A percentile compares a stretch with the other conserved stretches of the same genome.
Conservation (phyloP, 176 grass and related monocot genomes). For the Bolboschoenus planiculmis region DNA sequence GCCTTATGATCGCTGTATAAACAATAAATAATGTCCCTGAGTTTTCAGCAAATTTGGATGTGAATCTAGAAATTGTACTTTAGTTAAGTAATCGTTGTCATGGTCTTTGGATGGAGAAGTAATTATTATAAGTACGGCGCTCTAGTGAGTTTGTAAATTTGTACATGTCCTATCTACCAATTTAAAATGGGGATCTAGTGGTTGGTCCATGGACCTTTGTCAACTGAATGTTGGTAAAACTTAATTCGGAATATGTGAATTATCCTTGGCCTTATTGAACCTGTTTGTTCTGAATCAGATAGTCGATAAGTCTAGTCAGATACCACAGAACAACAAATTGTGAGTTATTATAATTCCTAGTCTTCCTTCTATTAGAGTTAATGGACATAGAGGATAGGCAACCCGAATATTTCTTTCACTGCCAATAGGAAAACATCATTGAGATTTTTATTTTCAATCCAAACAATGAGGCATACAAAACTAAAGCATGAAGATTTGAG, state of each 20-base stretch:
- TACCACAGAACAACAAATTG: not conserved
- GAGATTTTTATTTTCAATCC: not conserved
- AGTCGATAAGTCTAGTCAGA: not conserved
- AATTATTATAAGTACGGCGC: not conserved
- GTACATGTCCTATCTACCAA: not conserved
- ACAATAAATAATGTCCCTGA: not conserved
- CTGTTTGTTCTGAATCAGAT: not conserved
- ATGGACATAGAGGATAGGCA: not conserved
- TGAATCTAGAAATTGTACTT: not conserved
- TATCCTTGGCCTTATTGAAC: slow-evolving; percentile 2
- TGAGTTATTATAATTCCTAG: not conserved
- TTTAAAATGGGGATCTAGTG: not conserved
- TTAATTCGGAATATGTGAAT: not conserved
- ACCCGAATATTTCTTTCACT: not conserved
- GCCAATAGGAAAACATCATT: not conserved
- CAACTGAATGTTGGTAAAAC: not conserved
- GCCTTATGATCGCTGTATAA: not conserved
- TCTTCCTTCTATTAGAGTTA: not conserved
- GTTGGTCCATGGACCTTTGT: not conserved
- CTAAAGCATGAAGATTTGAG: slow-evolving; percentile 1
- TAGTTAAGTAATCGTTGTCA: not conserved
- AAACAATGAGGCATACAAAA: not conserved
- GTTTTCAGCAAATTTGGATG: not conserved
- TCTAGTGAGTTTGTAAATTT: not conserved
- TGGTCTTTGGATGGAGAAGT: not conserved